phyloP scores from a whole-genome alignment of 768 basidiomycete species.

The Podaxis sp. region DNA sequence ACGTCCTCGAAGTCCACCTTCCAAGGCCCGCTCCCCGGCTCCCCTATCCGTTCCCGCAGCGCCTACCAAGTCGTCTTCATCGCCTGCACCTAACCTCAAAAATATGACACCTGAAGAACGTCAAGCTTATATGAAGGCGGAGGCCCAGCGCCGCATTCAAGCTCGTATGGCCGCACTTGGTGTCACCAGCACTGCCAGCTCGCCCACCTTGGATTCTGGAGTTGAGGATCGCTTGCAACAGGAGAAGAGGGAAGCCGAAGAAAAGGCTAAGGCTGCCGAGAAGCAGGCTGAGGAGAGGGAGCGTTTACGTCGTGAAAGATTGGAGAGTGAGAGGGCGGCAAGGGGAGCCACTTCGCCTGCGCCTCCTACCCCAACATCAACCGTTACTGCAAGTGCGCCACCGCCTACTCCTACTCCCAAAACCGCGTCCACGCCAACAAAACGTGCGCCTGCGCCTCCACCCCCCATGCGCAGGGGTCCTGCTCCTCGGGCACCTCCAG shows the following conservation, averaged over 20 bases:
- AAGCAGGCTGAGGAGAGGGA: conserved; percentile 79
- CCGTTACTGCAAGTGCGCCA: conserved; percentile 24
- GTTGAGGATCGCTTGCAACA: conserved; percentile 82
- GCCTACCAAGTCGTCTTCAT: conserved; percentile 35
- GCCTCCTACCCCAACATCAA: conserved; percentile 27
- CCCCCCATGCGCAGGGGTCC: conserved; percentile 30
- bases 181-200: conserved; percentile 45
- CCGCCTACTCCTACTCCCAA: conserved; percentile 21
- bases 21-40: conserved; percentile 49
- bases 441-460: conserved; percentile 17
- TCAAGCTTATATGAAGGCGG: conserved; percentile 66
- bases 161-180: conserved; percentile 86
- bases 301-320: conserved; percentile 58
- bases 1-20: conserved; percentile 43
- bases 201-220: conserved; percentile 57
- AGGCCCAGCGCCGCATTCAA: conserved; percentile 79
- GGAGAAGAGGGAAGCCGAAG: conserved; percentile 90
- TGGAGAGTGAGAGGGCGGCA: conserved; percentile 70
- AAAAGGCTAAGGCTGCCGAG: conserved; percentile 75
- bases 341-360: conserved; percentile 34
- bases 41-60: conserved; percentile 48
- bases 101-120: conserved; percentile 86
- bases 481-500: conserved; percentile 35
- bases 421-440: conserved; percentile 11
- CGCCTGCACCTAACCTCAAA: conserved; percentile 59